Percentiles rank a stretch among this genome's conserved stretches.
These are phyloP conservation scores for Diophrys appendiculata DNA, from an alignment of 73 alveolate species.

Conservation along the genomic window DNA sequence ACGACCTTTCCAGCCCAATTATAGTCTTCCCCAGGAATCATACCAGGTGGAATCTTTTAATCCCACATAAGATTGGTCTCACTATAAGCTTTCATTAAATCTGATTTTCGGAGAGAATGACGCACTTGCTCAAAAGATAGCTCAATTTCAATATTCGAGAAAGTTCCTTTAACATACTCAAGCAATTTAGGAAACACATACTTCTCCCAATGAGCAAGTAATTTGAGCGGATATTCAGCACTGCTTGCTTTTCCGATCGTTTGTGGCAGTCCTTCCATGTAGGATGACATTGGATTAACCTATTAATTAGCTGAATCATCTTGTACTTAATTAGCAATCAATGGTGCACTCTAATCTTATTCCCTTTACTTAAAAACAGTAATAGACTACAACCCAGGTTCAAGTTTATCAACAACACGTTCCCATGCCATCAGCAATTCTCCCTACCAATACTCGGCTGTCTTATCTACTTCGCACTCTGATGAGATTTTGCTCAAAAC, in stretches of 20 bases:
- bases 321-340: no score
- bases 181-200: slow-evolving; percentile 76
- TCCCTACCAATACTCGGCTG: slow-evolving; percentile 40
- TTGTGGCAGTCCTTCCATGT: slow-evolving; percentile 62
- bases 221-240: slow-evolving; percentile 66
- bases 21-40: slow-evolving; percentile 80
- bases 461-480: slow-evolving; percentile 55
- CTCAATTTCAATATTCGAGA: slow-evolving; percentile 80
- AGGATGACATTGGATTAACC: no score
- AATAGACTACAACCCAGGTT: slow-evolving; percentile 25
- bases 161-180: slow-evolving; percentile 81
- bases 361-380: background rate
- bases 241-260: slow-evolving; percentile 58
- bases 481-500: no score
- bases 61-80: slow-evolving; percentile 86
- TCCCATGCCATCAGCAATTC: slow-evolving; percentile 64
- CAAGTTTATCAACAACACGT: slow-evolving; percentile 53
- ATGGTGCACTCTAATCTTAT: slow-evolving; percentile 2
- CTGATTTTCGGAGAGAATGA: slow-evolving; percentile 75
- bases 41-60: slow-evolving; percentile 84
- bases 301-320: no score
- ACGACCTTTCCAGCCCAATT: slow-evolving; percentile 85
- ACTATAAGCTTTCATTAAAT: slow-evolving; percentile 65
- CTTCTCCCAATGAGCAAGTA: slow-evolving; percentile 89
- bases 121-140: slow-evolving; percentile 82